Base-by-base conservation (phyloP, 2,329 filamentous ascomycete genomes). In the Exophiala sp. region DNA sequence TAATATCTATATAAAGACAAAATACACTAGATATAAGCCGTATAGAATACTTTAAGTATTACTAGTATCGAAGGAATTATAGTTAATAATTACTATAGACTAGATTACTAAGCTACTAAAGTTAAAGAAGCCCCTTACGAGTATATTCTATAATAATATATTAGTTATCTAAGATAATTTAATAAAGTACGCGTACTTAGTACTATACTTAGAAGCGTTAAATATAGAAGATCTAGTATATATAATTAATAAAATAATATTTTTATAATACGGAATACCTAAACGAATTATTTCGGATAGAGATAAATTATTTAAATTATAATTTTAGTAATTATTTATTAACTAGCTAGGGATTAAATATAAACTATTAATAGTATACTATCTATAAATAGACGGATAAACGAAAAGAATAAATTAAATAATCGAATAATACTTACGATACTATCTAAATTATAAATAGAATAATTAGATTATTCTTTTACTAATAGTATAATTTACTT, bases 351-450 rank as follows among this genome's bases (percentile, higher is more conserved):
- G 13, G 21, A 47, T 40, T 21, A 43, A 51, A 16, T 48, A 46
- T 44, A 55, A 53, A 42, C 24, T 55, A 27, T 48, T 24, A 34
- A 42, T 27, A 27, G 19, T 38, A 22, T 56, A 46, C 38, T 52
- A 57, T 23, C 43, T 42, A 42, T 53, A 58, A 35, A 50, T 30
- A n/a, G 14, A 53, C 42, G 32, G 40, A n/a, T 50, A 51, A 43
- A 58, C 30, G 21, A 19, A 55, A 55, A 37, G 32, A 34, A 57
- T 41, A 38, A 59, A 58, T 22, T 55, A 55, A 37, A 52, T 30
- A 14, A 8, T 57, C 19, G 16, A 58, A 46, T 39, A 48, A 42
- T 57, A 55, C 24, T 41, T 57, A 40, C 11, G 34, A 16, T 35
- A 34, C 11, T 58, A 58, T n/a, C n/a, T n/a, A n/a, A n/a, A n/a